Evolutionary conservation across 2,329 filamentous ascomycete genomes (phyloP).

Genomic region (Ceratocystis ficicola): DNA sequence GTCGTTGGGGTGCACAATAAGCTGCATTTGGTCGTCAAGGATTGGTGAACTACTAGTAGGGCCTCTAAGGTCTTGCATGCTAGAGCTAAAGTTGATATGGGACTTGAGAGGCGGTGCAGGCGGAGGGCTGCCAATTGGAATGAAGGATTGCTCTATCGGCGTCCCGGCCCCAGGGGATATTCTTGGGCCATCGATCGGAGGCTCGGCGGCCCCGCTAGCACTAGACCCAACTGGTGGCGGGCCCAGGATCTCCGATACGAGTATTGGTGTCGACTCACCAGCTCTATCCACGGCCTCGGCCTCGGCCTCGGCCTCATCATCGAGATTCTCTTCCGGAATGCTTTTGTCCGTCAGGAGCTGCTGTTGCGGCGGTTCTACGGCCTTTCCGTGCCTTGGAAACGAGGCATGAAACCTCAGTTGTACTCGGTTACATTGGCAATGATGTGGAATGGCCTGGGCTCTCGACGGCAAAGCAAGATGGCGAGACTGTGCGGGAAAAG

Average conservation of each 20-base stretch:
- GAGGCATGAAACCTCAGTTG: conserved; percentile 13
- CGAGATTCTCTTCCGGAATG: neutral
- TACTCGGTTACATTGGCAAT: neutral
- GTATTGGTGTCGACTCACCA: neutral
- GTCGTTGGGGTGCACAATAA: conserved; percentile 12
- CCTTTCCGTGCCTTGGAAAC: conserved; percentile 22
- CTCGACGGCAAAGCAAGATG: neutral
- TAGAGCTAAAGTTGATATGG: neutral
- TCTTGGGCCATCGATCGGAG: neutral
- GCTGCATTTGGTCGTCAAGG: conserved; percentile 8
- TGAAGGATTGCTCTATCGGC: neutral
- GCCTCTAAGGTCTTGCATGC: neutral
- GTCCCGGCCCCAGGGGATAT: neutral
- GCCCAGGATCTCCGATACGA: conserved; percentile 10
- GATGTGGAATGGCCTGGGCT: neutral
- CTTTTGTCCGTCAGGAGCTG: neutral
- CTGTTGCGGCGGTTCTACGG: conserved; percentile 18
- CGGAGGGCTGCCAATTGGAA: neutral
- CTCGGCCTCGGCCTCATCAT: neutral
- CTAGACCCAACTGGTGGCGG: neutral
- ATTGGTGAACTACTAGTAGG: neutral
- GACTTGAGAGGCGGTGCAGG: neutral
- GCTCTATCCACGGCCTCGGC: neutral
- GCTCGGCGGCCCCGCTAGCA: neutral
- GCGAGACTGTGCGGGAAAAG: neutral